Conservation (phyloP, 768 basidiomycete genomes). For the Tricholoma matsutake region DNA sequence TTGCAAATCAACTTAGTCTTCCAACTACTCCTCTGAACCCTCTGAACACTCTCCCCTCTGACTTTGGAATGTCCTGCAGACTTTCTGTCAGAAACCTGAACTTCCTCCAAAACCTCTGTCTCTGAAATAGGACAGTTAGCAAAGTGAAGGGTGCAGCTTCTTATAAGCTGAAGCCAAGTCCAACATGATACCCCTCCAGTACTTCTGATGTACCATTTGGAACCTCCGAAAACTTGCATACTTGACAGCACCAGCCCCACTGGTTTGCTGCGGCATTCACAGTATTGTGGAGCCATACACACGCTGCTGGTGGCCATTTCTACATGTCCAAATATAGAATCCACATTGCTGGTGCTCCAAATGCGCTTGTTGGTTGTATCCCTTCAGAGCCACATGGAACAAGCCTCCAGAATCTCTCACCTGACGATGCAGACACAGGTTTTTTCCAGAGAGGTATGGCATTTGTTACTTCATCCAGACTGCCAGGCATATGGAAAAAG, state of each 20-base stretch:
- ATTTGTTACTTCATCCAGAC: slow-evolving; percentile 5
- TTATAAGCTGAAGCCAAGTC: too few relatives aligned
- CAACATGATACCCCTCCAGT: too few relatives aligned
- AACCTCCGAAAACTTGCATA: too few relatives aligned
- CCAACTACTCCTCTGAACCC: too few relatives aligned
- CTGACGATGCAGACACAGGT: slow-evolving; percentile 1
- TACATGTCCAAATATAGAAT: slow-evolving; percentile 13
- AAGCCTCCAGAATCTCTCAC: slow-evolving; percentile 12
- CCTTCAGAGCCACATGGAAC: slow-evolving; percentile 18
- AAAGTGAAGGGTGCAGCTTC: too few relatives aligned
- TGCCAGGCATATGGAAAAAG: background rate
- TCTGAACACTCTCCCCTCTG: too few relatives aligned
- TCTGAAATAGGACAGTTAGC: too few relatives aligned
- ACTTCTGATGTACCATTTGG: too few relatives aligned
- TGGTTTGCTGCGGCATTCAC: slow-evolving; percentile 12
- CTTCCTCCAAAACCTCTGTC: too few relatives aligned
- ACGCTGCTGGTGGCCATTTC: slow-evolving; percentile 10
- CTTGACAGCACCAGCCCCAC: slow-evolving; percentile 17
- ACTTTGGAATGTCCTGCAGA: too few relatives aligned
- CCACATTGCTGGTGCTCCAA: background rate
- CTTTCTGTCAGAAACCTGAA: too few relatives aligned
- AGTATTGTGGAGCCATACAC: background rate
- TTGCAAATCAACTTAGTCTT: too few relatives aligned
- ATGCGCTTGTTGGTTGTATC: slow-evolving; percentile 13
- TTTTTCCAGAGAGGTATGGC: slow-evolving; percentile 9